Percentiles rank a stretch among this genome's conserved stretches.
These are phyloP conservation scores for Clitoria ternatea DNA, from an alignment of 306 rosid genomes.

Conservation along the genomic window DNA sequence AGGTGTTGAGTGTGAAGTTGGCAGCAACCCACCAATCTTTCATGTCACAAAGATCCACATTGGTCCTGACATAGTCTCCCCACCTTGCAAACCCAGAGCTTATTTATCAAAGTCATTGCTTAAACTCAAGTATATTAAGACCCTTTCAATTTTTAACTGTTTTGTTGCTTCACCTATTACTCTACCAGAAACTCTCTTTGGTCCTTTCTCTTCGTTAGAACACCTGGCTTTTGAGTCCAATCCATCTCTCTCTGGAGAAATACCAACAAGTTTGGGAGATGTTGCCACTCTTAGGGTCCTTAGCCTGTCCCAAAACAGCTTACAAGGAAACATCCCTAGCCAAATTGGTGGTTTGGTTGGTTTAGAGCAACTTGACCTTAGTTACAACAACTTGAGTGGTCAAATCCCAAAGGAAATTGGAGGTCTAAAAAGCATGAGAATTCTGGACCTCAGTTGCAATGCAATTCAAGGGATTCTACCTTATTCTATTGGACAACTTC, in stretches of 20 bases:
- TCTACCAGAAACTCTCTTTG: slow-evolving; percentile 43
- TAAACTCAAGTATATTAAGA: slow-evolving; percentile 52
- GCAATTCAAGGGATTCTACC: slow-evolving; percentile 43
- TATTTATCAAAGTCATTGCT: slow-evolving; percentile 41
- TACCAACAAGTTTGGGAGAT: slow-evolving; percentile 42
- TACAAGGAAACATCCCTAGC: slow-evolving; percentile 45
- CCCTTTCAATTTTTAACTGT: slow-evolving; percentile 65
- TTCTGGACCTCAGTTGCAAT: slow-evolving; percentile 63
- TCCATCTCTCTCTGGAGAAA: slow-evolving; percentile 47
- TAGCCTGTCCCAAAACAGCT: slow-evolving; percentile 51
- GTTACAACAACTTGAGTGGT: slow-evolving; percentile 57
- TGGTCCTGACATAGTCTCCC: slow-evolving; percentile 55
- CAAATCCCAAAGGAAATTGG: slow-evolving; percentile 54
- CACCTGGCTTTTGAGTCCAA: slow-evolving; percentile 52
- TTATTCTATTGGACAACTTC: slow-evolving; percentile 42
- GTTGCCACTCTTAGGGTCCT: slow-evolving; percentile 44
- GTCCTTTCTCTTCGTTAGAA: slow-evolving; percentile 46
- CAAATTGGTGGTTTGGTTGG: slow-evolving; percentile 41
- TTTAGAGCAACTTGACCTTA: slow-evolving; percentile 58
- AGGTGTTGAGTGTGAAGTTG: slow-evolving; percentile 56
- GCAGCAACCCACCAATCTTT: slow-evolving; percentile 38
- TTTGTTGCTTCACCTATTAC: slow-evolving; percentile 40
- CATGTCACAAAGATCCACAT: slow-evolving; percentile 64
- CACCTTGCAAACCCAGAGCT: slow-evolving; percentile 60
- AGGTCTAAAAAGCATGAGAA: slow-evolving; percentile 41